Evolutionary conservation across 2,329 filamentous ascomycete genomes (phyloP).

Genomic region (Taxawa tesnikishii): DNA sequence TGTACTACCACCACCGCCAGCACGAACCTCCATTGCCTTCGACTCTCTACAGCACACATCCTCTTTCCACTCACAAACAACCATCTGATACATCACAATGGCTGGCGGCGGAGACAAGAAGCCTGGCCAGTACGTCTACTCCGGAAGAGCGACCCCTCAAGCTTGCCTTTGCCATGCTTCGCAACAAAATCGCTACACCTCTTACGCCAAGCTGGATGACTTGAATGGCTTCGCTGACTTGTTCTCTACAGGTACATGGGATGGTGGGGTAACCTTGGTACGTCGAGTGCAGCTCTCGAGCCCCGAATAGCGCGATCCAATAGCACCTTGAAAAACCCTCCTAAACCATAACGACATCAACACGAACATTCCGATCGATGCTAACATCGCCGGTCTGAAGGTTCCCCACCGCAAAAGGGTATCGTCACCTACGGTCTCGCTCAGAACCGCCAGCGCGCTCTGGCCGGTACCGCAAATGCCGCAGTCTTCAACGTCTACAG

Average conservation of each 20-base stretch:
- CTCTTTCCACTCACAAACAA: conserved; percentile 1
- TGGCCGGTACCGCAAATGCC: conserved; percentile 64
- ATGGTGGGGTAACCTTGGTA: conserved; percentile 64
- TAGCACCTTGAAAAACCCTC: conserved; percentile 3
- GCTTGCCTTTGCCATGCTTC: too few species aligned
- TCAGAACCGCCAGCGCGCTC: conserved; percentile 77
- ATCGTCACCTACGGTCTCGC: conserved; percentile 62
- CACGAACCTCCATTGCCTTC: too few species aligned
- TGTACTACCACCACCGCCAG: background rate
- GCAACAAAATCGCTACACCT: too few species aligned
- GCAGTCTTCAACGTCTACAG: conserved; percentile 95
- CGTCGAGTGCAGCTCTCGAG: conserved; percentile 24
- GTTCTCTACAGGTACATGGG: conserved; percentile 51
- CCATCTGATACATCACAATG: conserved; percentile 18
- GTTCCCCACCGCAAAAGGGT: conserved; percentile 45
- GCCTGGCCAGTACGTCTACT: conserved; percentile 25
- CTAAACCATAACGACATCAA: too few species aligned
- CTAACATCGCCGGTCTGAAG: conserved; percentile 18
- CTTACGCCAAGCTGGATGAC: too few species aligned
- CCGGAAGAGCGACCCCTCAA: too few species aligned
- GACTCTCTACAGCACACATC: background rate
- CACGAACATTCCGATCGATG: too few species aligned
- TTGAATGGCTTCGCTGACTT: conserved; percentile 18
- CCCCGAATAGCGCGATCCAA: background rate
- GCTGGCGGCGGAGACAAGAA: conserved; percentile 28